Evolutionary conservation across 768 basidiomycete genomes (phyloP).

Genomic region (Rhodotorula sphaerocarpa): DNA sequence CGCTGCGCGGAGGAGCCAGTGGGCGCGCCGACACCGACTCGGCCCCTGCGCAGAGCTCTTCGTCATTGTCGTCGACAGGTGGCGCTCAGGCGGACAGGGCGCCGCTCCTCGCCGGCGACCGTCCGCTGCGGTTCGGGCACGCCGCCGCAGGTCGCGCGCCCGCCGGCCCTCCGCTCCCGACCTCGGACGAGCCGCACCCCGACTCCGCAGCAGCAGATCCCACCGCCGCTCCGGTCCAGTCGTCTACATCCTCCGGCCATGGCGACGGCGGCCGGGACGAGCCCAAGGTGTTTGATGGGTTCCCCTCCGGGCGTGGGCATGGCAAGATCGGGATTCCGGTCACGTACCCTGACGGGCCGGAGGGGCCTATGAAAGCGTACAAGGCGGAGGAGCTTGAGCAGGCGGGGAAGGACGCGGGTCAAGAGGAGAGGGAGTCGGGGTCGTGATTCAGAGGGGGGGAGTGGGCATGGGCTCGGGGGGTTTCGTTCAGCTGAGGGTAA

Average conservation of each 20-base stretch:
- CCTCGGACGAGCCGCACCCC: background rate
- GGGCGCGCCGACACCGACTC: no score
- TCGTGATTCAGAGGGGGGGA: background rate
- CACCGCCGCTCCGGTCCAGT: no score
- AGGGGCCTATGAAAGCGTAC: background rate
- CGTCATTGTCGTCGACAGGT: no score
- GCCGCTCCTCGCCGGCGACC: no score
- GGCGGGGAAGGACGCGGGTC: background rate
- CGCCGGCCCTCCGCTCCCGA: no score
- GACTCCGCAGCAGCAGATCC: no score
- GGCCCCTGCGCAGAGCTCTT: no score
- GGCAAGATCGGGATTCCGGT: slow-evolving; percentile 21
- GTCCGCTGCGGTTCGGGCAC: no score
- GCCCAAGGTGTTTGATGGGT: slow-evolving; percentile 11
- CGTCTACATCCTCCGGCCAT: no score
- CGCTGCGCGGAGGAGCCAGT: background rate
- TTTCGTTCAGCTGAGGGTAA: background rate
- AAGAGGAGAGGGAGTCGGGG: background rate
- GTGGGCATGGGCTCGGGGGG: background rate
- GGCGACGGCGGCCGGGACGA: background rate
- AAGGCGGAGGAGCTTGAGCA: background rate
- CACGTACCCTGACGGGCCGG: background rate
- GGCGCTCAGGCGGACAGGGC: no score
- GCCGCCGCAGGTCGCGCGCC: no score
- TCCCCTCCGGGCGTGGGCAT: slow-evolving; percentile 1